Conservation (phyloP, 108 stramenopile genomes). For the Nitzschia sp. region DNA sequence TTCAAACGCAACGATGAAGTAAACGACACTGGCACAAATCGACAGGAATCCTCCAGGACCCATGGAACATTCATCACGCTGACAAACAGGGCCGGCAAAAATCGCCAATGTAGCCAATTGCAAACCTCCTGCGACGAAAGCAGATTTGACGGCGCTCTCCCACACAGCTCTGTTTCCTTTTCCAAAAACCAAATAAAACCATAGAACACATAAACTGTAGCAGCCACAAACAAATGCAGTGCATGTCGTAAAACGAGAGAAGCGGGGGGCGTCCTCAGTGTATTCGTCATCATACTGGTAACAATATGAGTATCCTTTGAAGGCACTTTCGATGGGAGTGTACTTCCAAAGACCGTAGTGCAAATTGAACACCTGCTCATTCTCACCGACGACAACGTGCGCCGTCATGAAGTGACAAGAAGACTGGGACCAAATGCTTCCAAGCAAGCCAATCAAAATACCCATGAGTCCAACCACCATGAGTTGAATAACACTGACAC, state of each 20-base stretch:
- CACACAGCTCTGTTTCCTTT: slow-evolving; percentile 24
- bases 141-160: slow-evolving; percentile 34
- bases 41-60: slow-evolving; percentile 42
- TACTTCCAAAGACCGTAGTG: slow-evolving; percentile 64
- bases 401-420: slow-evolving; percentile 52
- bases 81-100: slow-evolving; percentile 36
- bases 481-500: slow-evolving; percentile 49
- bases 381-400: slow-evolving; percentile 30
- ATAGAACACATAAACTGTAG: slow-evolving; percentile 39
- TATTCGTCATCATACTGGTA: slow-evolving; percentile 44
- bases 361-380: slow-evolving; percentile 30
- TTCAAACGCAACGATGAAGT: slow-evolving; percentile 47
- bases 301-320: slow-evolving; percentile 53
- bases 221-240: slow-evolving; percentile 31
- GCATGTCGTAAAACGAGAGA: slow-evolving; percentile 32
- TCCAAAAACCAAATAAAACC: slow-evolving; percentile 53
- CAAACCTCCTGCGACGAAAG: slow-evolving; percentile 32
- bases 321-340: slow-evolving; percentile 45
- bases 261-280: slow-evolving; percentile 23
- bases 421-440: slow-evolving; percentile 34
- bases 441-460: slow-evolving; percentile 41
- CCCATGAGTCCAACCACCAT: slow-evolving; percentile 40
- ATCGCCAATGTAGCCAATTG: slow-evolving; percentile 38
- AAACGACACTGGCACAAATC: slow-evolving; percentile 17
- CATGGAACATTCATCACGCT: slow-evolving; percentile 25